Evolutionary conservation across 208 protist genomes (phyloP).

Genomic region (Vickermania ingenoplastis): DNA sequence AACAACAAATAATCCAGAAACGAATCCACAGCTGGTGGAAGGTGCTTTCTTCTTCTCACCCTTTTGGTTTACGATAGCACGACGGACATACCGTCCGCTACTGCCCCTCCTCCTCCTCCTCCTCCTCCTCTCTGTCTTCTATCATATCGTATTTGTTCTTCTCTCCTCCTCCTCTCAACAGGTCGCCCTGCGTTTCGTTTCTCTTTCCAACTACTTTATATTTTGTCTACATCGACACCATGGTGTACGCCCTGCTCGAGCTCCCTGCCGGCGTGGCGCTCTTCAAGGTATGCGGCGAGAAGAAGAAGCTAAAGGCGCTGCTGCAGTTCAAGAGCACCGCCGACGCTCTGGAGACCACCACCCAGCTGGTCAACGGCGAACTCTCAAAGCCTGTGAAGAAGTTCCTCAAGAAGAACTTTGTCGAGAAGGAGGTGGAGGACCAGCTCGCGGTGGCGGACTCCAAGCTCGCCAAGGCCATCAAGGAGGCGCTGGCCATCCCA

Average conservation of each 20-base stretch:
- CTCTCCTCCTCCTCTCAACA: background rate
- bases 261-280: slow-evolving; percentile 97
- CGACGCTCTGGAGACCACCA: slow-evolving; percentile 96
- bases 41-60: no score
- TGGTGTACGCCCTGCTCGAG: slow-evolving; percentile 98
- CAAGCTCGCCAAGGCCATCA: slow-evolving; percentile 95
- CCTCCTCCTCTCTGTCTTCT: background rate
- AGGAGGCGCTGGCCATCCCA: slow-evolving; percentile 92
- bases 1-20: no score
- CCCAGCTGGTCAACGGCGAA: slow-evolving; percentile 94
- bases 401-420: slow-evolving; percentile 97
- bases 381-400: slow-evolving; percentile 94
- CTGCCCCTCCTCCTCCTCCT: background rate
- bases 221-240: no score
- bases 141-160: slow-evolving; percentile 2
- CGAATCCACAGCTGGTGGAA: no score
- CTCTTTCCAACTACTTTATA: no score
- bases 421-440: slow-evolving; percentile 82
- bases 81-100: background rate
- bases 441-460: slow-evolving; percentile 93
- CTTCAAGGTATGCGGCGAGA: slow-evolving; percentile 94
- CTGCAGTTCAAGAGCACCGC: slow-evolving; percentile 93
- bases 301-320: slow-evolving; percentile 90
- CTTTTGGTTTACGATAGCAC: no score
- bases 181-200: no score